Percentiles rank a stretch among this genome's conserved stretches.
Evolutionary conservation across 352 stramenopile genomes (phyloP).

Genomic region (Pythium vanterpoolii): DNA sequence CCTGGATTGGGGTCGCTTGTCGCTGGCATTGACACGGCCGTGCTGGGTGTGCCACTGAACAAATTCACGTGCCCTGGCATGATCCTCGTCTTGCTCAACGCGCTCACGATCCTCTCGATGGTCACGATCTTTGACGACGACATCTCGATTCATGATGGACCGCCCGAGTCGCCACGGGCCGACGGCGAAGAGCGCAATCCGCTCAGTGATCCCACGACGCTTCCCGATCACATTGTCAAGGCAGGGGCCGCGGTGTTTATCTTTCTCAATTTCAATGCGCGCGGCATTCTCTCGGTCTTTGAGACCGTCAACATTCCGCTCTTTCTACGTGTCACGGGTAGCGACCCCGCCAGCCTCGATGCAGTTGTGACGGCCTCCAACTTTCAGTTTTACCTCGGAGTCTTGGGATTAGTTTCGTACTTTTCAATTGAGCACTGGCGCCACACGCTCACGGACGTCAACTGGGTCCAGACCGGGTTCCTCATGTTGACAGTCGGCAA

Average conservation of each 20-base stretch:
- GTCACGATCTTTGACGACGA: constrained; percentile 43
- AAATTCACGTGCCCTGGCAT: constrained; percentile 58
- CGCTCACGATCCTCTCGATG: constrained; percentile 59
- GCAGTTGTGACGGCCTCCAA: constrained; percentile 59
- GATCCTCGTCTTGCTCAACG: constrained; percentile 54
- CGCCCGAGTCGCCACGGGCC: constrained; percentile 33
- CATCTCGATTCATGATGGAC: constrained; percentile 45
- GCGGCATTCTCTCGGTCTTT: constrained; percentile 73
- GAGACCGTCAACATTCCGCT: constrained; percentile 76
- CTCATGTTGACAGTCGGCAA: constrained; percentile 47
- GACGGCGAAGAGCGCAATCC: constrained; percentile 32
- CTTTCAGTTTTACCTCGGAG: constrained; percentile 71
- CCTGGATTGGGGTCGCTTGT: constrained; percentile 64
- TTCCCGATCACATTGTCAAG: constrained; percentile 35
- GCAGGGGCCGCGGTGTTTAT: neutral
- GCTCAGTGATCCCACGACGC: constrained; percentile 38
- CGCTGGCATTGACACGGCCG: constrained; percentile 41
- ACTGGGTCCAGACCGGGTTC: constrained; percentile 63
- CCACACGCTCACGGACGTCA: constrained; percentile 56
- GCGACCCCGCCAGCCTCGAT: constrained; percentile 62
- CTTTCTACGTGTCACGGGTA: constrained; percentile 69
- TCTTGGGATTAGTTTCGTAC: constrained; percentile 62
- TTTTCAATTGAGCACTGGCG: constrained; percentile 72
- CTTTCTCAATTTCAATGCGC: constrained; percentile 52
- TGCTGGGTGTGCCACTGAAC: constrained; percentile 59